A percentile compares a stretch with the other conserved stretches of the same genome.
Evolutionary conservation across 177 flowering plant species (phyloP).

Genomic region (Vitis hybrid): DNA sequence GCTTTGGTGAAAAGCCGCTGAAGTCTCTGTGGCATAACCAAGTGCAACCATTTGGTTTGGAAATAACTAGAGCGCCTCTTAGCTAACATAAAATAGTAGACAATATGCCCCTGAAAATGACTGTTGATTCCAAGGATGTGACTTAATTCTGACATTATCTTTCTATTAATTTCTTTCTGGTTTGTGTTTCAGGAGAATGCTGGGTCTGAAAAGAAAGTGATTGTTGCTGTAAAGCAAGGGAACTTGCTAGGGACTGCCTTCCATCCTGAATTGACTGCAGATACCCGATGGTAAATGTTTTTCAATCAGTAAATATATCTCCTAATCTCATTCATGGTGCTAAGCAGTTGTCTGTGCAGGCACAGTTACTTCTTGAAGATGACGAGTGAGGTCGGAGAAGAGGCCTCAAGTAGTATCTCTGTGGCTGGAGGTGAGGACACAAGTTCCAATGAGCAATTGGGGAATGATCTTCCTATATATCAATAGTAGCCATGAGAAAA

Average conservation of each 20-base stretch:
- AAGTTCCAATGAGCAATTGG: conserved; percentile 17
- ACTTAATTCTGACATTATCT: neutral
- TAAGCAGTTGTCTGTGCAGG: conserved; percentile 39
- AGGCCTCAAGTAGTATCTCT: conserved; percentile 31
- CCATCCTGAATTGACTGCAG: conserved; percentile 94
- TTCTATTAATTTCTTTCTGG: neutral
- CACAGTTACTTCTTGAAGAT: conserved; percentile 85
- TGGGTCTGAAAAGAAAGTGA: conserved; percentile 53
- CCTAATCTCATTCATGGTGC: neutral
- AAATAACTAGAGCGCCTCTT: neutral
- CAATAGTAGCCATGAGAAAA: conserved; percentile 22
- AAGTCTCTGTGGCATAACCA: neutral
- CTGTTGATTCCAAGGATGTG: neutral
- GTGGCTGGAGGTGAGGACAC: conserved; percentile 17
- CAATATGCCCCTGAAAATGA: neutral
- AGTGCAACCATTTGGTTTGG: neutral
- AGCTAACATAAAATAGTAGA: neutral
- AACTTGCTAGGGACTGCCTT: conserved; percentile 91
- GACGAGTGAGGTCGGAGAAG: conserved; percentile 40
- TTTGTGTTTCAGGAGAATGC: conserved; percentile 41
- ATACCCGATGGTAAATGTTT: conserved; percentile 70
- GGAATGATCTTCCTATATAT: conserved; percentile 56
- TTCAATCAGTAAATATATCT: neutral
- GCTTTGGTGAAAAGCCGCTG: neutral
- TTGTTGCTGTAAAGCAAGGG: conserved; percentile 89